A percentile compares a stretch with the other conserved stretches of the same genome.
Conservation (phyloP, 192 early-diverging fungal genomes). For the Lobosporangium transversale region DNA sequence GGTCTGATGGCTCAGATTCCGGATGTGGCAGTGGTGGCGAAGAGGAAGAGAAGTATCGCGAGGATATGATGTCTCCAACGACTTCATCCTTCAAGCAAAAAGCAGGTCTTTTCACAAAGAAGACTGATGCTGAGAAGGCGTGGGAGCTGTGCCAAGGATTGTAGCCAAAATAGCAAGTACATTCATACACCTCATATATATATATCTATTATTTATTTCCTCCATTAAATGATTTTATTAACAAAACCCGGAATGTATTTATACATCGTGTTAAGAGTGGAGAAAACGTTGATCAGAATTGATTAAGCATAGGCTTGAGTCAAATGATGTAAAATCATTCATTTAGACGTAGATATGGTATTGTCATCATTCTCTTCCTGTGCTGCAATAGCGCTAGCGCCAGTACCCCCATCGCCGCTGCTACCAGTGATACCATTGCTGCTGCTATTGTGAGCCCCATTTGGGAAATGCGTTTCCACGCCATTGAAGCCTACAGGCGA, state of each 20-base stretch:
- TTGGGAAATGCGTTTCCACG: constrained; percentile 28
- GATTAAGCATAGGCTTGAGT: neutral
- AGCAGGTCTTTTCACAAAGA: constrained; percentile 7
- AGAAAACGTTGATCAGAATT: no score
- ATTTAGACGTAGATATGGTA: neutral
- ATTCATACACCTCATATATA: neutral
- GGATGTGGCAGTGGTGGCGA: constrained; percentile 47
- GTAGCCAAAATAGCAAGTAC: constrained; percentile 3
- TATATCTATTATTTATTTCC: neutral
- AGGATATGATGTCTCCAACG: neutral
- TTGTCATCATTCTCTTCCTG: neutral
- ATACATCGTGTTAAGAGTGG: no score
- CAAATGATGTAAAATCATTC: neutral
- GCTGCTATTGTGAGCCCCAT: no score
- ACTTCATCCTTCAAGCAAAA: neutral
- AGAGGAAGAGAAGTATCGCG: constrained; percentile 4
- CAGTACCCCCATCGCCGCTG: neutral
- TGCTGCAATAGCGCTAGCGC: neutral
- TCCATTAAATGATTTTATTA: neutral
- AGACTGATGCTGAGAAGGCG: constrained; percentile 49
- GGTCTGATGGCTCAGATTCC: constrained; percentile 42
- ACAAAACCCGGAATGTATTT: no score
- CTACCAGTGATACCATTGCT: neutral
- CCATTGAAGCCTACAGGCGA: constrained; percentile 30
- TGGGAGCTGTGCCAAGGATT: constrained; percentile 44